phyloP scores from a whole-genome alignment of 1,139 yeast species.

The Zygoascus hellenicus region DNA sequence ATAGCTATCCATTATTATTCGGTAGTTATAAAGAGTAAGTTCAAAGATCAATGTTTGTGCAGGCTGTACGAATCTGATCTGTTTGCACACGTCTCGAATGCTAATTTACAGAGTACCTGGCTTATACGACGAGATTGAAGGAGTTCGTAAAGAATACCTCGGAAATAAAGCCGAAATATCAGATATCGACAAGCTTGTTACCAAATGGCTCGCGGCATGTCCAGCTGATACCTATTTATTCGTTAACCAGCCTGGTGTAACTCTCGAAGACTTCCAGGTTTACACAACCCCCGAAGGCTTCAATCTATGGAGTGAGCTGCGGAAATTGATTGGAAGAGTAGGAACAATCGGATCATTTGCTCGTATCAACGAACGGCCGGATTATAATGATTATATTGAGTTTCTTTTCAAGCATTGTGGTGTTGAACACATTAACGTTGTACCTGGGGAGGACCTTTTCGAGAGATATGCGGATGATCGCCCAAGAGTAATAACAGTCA shows the following conservation, averaged over 20 bases:
- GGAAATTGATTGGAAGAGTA: constrained; percentile 50
- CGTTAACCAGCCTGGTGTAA: constrained; percentile 65
- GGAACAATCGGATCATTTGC: constrained; percentile 64
- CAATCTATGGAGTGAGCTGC: constrained; percentile 47
- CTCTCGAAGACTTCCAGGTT: constrained; percentile 49
- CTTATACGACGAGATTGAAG: constrained; percentile 25
- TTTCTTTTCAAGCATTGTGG: constrained; percentile 21
- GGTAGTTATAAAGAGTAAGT: constrained; percentile 26
- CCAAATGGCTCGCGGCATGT: constrained; percentile 53
- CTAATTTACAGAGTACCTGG: constrained; percentile 32
- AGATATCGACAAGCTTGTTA: constrained; percentile 44
- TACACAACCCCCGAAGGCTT: constrained; percentile 26
- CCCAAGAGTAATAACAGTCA: constrained; percentile 53
- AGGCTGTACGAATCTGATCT: no score
- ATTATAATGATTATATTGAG: constrained; percentile 44
- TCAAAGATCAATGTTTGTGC: no score
- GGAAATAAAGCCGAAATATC: constrained; percentile 28
- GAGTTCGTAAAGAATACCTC: constrained; percentile 20
- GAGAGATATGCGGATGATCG: constrained; percentile 51
- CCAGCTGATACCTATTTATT: constrained; percentile 64
- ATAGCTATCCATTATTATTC: constrained; percentile 24
- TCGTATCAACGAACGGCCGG: constrained; percentile 42
- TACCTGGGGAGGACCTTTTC: constrained; percentile 37
- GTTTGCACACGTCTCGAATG: background rate
- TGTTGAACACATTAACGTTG: constrained; percentile 30